Evolutionary conservation across 2,329 filamentous ascomycete genomes (phyloP).

Genomic region (Chaetomium globosum): DNA sequence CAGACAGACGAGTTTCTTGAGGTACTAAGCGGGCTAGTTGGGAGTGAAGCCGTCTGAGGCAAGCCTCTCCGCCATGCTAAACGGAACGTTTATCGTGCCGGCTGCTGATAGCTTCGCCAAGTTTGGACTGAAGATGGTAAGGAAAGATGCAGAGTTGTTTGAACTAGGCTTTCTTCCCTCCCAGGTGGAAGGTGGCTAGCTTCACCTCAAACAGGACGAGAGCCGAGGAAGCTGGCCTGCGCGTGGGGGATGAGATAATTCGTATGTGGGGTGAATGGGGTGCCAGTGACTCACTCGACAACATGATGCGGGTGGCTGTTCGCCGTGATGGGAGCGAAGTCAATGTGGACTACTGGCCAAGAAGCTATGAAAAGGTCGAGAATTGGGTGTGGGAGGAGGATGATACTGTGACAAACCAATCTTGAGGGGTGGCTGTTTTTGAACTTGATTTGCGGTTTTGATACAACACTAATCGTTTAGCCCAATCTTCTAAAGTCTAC

Average conservation of each 20-base stretch:
- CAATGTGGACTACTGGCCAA: slow-evolving; percentile 2
- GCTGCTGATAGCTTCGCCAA: background rate
- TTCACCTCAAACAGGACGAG: background rate
- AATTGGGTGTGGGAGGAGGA: slow-evolving; percentile 7
- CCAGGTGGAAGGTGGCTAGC: background rate
- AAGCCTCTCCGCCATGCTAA: background rate
- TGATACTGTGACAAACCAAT: background rate
- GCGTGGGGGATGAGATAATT: background rate
- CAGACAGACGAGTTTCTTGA: background rate
- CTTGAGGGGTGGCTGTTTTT: too few species aligned
- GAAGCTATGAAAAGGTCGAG: slow-evolving; percentile 1
- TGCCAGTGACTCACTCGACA: slow-evolving; percentile 4
- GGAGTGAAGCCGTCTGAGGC: background rate
- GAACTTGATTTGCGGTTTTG: too few species aligned
- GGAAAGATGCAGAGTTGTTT: background rate
- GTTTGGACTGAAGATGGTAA: slow-evolving; percentile 1
- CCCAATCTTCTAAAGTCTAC: too few species aligned
- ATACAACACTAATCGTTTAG: too few species aligned
- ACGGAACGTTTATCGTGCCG: slow-evolving; percentile 9
- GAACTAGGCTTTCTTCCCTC: background rate
- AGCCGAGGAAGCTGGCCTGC: background rate
- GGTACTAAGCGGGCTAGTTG: background rate
- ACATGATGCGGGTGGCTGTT: slow-evolving; percentile 1
- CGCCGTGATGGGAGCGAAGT: background rate
- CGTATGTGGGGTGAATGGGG: background rate